Evolutionary conservation across 345 rosid genomes (phyloP), one percentile per base, ranked within the genome.

Genomic region (Syzygium oleosum): DNA sequence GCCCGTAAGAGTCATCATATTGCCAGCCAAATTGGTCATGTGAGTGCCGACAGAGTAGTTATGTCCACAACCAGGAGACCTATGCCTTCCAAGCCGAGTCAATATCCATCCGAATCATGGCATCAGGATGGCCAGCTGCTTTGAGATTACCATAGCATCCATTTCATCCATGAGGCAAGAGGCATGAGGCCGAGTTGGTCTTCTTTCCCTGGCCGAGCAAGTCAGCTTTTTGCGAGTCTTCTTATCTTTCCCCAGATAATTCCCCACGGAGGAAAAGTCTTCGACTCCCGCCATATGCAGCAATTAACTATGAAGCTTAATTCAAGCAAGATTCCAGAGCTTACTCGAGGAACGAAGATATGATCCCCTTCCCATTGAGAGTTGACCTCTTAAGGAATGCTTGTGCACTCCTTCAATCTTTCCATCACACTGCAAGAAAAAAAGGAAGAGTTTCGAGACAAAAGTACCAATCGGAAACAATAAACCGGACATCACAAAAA

Each of bases 371-470:
- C 80, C 27, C 80, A 34, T 68, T 1, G 49, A 34, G 7, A 38
- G 27, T 19, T 4, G 49, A 38, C 8, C 0, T 73, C 46, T 34
- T 38, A 73, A 22, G 80, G 80, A 38, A 73, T 11, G 80, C 80
- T 34, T 38, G 80, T 73, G 16, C 52, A 49, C 63, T 91, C 89
- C 87, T 92, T 89, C 87, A 94, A 65, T 86, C 63, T 94, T 84
- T 92, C 88, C 54, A 92, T 87, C 84, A 56, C 91, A 85, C 95
- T 94, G 96, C 91, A 90, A 3, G 12, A 55, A 85, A 43, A n/a
- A 55, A 21, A 7, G 31, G 12, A 56, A 55, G 86, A 23, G 63
- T 55, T 61, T 56, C 51, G 21, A 55, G 31, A 56, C 38, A n/a
- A 52, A 17, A 41, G 9, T 55, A 49, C 34, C 19, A 43, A 55